Evolutionary conservation across 345 rosid genomes (phyloP).

Genomic region (Eucalyptus caleyi): DNA sequence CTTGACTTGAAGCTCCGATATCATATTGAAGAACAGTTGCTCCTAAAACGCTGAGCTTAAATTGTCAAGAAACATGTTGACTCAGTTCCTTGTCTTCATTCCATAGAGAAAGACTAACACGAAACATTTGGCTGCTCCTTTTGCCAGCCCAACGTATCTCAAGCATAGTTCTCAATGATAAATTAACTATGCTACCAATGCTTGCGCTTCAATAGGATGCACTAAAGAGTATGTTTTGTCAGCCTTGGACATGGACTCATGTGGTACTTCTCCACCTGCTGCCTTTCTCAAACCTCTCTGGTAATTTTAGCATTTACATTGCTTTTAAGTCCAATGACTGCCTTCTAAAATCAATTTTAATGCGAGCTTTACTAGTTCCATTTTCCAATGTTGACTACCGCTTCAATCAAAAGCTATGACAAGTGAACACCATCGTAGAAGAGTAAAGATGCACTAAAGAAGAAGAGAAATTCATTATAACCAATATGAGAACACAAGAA

Average conservation of each 20-base stretch:
- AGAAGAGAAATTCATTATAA: not conserved
- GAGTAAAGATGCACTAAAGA: not conserved
- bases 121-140: not conserved
- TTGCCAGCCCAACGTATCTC: not conserved
- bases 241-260: not conserved
- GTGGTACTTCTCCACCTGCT: not conserved
- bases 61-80: not conserved
- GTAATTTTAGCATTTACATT: not conserved
- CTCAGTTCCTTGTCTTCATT: not conserved
- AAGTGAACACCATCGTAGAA: not conserved
- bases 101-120: not conserved
- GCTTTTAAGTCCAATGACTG: not conserved
- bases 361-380: not conserved
- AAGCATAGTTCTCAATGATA: not conserved
- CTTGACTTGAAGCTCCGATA: not conserved
- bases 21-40: not conserved
- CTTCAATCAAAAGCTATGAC: not conserved
- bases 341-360: not conserved
- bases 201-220: not conserved
- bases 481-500: not conserved
- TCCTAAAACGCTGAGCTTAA: not conserved
- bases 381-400: not conserved
- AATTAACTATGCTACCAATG: not conserved
- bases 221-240: not conserved
- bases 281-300: not conserved